Conservation (phyloP, 2,329 filamentous ascomycete genomes). For the Plenodomus biglobosus region DNA sequence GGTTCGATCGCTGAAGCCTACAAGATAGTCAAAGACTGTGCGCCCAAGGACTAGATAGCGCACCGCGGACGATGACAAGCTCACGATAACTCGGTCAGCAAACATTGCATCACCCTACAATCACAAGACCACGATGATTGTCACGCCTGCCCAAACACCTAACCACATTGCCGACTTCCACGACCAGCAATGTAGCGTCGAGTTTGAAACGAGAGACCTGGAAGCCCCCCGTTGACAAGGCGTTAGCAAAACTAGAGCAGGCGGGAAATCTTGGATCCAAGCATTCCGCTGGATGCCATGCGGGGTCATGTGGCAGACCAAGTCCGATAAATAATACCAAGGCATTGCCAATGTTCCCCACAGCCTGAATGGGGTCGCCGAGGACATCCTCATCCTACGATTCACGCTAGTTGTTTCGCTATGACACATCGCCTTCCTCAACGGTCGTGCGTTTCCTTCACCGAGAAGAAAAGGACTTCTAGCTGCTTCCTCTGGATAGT, state of each 20-base stretch:
- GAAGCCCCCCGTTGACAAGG: neutral
- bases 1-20: conserved; percentile 1
- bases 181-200: neutral
- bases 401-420: neutral
- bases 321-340: conserved; percentile 4
- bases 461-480: too few species aligned
- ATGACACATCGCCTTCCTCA: neutral
- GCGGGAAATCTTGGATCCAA: conserved; percentile 28
- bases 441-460: neutral
- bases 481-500: too few species aligned
- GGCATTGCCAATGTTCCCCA: neutral
- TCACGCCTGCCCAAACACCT: neutral
- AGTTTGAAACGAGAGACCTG: neutral
- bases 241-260: neutral
- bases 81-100: conserved; percentile 1
- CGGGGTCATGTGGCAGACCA: conserved; percentile 6
- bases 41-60: neutral
- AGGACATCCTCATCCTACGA: neutral
- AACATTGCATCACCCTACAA: neutral
- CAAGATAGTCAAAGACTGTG: neutral
- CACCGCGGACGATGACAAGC: neutral
- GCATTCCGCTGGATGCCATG: conserved; percentile 20
- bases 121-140: neutral
- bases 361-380: neutral
- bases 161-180: neutral